Conservation (phyloP, 352 stramenopile genomes). For the Globisporangium nagaii region DNA sequence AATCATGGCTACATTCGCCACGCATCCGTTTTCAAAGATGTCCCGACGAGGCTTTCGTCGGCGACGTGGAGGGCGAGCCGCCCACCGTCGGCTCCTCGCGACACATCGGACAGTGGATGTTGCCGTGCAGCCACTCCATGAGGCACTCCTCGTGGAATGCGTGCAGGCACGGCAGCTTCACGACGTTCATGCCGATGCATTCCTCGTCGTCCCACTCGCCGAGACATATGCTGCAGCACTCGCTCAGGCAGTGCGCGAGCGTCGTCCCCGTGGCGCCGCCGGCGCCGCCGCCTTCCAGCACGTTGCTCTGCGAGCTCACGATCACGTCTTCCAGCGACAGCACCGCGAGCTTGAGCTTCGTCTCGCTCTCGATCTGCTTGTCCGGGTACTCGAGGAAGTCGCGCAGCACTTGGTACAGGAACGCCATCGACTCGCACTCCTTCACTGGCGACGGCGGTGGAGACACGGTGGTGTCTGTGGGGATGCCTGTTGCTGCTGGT, state of each 20-base stretch:
- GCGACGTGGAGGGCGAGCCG: neutral
- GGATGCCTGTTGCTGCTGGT: neutral
- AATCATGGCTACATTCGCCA: neutral
- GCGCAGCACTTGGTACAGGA: slow-evolving; percentile 67
- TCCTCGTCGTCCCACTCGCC: slow-evolving; percentile 80
- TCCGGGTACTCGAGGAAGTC: slow-evolving; percentile 83
- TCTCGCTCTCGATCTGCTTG: slow-evolving; percentile 83
- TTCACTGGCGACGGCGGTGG: neutral
- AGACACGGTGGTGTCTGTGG: neutral
- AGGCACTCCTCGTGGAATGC: slow-evolving; percentile 85
- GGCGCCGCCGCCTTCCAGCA: slow-evolving; percentile 21
- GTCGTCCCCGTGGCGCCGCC: slow-evolving; percentile 6
- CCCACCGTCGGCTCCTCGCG: slow-evolving; percentile 58
- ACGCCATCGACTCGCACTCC: slow-evolving; percentile 39
- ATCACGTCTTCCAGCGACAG: slow-evolving; percentile 81
- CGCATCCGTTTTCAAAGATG: too few relatives aligned
- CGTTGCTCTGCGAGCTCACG: slow-evolving; percentile 63
- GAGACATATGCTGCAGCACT: slow-evolving; percentile 84
- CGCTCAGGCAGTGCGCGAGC: slow-evolving; percentile 41
- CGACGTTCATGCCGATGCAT: slow-evolving; percentile 74
- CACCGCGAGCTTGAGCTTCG: slow-evolving; percentile 76
- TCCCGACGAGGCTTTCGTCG: neutral
- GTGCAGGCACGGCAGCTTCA: slow-evolving; percentile 79
- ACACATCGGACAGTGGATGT: slow-evolving; percentile 81
- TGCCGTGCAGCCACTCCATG: slow-evolving; percentile 81